Conservation (phyloP, 208 protist species). For the Endotrypanum monterogeii region DNA sequence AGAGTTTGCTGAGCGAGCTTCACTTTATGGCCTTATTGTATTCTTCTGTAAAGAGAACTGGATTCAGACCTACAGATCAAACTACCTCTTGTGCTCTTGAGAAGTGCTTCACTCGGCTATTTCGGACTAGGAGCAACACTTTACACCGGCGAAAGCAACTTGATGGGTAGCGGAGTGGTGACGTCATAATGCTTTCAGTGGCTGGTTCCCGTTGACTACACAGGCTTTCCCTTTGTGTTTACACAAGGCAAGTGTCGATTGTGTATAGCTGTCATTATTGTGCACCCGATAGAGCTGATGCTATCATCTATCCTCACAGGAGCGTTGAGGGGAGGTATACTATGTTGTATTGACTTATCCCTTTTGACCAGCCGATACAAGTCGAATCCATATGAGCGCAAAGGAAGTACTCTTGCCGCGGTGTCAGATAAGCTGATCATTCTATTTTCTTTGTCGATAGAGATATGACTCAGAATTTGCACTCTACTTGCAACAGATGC, state of each 20-base stretch:
- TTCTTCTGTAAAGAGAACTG: not conserved
- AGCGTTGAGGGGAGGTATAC: not conserved
- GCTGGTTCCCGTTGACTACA: not conserved
- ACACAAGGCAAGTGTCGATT: not conserved
- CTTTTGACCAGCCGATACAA: not conserved
- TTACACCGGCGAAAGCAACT: not conserved
- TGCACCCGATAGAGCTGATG: not conserved
- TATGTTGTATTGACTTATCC: not conserved
- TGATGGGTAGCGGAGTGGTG: not conserved
- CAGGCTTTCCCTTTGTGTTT: not conserved
- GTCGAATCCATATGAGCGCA: not conserved
- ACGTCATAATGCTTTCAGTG: not conserved
- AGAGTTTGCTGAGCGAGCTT: not conserved
- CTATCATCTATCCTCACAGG: not conserved
- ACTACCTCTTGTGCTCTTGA: not conserved
- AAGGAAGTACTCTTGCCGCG: not conserved
- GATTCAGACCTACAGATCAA: not conserved
- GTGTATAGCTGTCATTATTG: not conserved
- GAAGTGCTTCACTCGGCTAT: not conserved
- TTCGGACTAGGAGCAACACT: not conserved
- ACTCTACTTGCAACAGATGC: not conserved
- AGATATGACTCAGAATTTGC: not conserved
- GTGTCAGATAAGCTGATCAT: not conserved
- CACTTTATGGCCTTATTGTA: not conserved
- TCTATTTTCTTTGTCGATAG: not conserved